Percentiles rank a stretch among this genome's conserved stretches.
These are phyloP conservation scores for Yarrowia osloensis DNA, from an alignment of 805 yeast species.

Conservation along the genomic window DNA sequence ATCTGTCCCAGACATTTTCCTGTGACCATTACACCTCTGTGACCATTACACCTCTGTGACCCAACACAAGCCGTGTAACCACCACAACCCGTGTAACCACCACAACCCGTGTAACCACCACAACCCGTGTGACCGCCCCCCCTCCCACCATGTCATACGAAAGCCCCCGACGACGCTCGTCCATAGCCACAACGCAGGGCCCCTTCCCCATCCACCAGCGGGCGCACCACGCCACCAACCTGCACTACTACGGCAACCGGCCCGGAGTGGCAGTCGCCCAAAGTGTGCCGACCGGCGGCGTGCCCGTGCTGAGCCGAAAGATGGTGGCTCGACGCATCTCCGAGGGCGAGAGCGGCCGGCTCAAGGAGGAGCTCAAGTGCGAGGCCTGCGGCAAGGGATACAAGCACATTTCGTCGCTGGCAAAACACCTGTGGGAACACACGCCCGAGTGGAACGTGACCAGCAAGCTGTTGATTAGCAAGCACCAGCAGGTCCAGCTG, in stretches of 20 bases:
- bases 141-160: conserved; percentile 18
- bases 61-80: neutral
- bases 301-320: conserved; percentile 42
- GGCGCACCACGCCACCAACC: conserved; percentile 27
- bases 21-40: no score
- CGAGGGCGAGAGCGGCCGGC: conserved; percentile 83
- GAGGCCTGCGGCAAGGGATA: conserved; percentile 92
- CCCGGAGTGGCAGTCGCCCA: conserved; percentile 7
- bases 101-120: neutral
- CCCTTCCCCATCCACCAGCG: conserved; percentile 30
- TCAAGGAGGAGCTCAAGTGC: conserved; percentile 81
- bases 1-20: no score
- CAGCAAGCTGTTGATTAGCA: conserved; percentile 74
- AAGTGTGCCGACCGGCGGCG: conserved; percentile 35
- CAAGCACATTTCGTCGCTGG: conserved; percentile 83
- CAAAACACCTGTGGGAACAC: conserved; percentile 90
- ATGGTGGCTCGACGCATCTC: conserved; percentile 81
- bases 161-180: conserved; percentile 20
- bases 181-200: conserved; percentile 16
- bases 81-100: neutral
- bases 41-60: no score
- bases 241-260: conserved; percentile 21
- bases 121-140: neutral
- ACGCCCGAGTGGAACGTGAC: conserved; percentile 94
- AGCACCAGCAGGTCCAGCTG: conserved; percentile 84